These are phyloP conservation scores for Penicillium chermesinum DNA, from an alignment of 495 filamentous ascomycete species.

Conservation along the genomic window DNA sequence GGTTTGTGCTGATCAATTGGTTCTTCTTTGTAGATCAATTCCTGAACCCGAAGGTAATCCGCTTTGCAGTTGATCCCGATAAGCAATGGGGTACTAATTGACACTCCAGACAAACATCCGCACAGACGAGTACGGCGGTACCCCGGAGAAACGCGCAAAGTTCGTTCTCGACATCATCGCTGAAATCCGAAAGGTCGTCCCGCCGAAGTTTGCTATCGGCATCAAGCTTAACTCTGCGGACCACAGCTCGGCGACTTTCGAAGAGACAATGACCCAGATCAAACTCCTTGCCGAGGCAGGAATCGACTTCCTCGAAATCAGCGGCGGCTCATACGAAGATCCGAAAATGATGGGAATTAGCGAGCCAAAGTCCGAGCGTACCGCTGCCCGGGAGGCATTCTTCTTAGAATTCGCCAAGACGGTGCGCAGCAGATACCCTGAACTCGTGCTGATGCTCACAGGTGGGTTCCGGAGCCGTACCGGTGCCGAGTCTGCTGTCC, in stretches of 20 bases:
- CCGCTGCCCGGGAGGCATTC: conserved; percentile 53
- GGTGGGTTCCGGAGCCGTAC: conserved; percentile 52
- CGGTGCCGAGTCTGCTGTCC: conserved; percentile 51
- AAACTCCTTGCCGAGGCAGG: conserved; percentile 45
- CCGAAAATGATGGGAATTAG: conserved; percentile 32
- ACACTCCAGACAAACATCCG: conserved; percentile 36
- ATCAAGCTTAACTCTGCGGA: conserved; percentile 62
- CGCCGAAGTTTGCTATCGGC: conserved; percentile 48
- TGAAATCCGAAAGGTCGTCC: conserved; percentile 40
- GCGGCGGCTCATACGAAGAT: conserved; percentile 55
- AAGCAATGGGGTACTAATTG: too few relatives aligned
- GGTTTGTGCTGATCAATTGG: too few relatives aligned
- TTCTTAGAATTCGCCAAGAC: conserved; percentile 53
- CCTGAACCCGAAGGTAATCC: conserved; percentile 33
- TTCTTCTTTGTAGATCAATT: conserved; percentile 34
- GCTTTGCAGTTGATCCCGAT: too few relatives aligned
- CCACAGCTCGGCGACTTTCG: conserved; percentile 39
- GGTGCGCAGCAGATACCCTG: conserved; percentile 40
- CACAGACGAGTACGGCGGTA: conserved; percentile 47
- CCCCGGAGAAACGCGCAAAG: conserved; percentile 37
- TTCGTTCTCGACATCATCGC: conserved; percentile 46
- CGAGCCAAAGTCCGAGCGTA: conserved; percentile 31
- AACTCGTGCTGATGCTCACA: conserved; percentile 45
- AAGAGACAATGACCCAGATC: conserved; percentile 50
- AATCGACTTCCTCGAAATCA: conserved; percentile 60